These are phyloP conservation scores for Ceratobasidium sp. DNA, from an alignment of 1,284 basidiomycete species.

Conservation along the genomic window DNA sequence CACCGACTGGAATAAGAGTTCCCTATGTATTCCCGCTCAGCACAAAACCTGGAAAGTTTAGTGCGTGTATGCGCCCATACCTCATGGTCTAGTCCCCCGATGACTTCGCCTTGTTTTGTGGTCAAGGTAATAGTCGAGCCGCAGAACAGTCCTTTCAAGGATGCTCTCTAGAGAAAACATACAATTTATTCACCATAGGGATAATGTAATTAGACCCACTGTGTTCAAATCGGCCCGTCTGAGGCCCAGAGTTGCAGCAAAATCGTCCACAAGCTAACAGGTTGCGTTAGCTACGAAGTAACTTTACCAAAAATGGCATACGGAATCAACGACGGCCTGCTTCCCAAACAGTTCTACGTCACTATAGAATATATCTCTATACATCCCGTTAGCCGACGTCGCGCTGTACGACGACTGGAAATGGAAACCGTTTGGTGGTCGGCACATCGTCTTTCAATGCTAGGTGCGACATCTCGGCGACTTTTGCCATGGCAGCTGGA, in stretches of 20 bases:
- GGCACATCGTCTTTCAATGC: slow-evolving; percentile 62
- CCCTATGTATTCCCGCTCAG: slow-evolving; percentile 58
- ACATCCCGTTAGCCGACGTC: slow-evolving; percentile 1
- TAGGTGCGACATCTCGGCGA: slow-evolving; percentile 69
- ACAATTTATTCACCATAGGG: slow-evolving; percentile 36
- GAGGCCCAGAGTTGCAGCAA: slow-evolving; percentile 80
- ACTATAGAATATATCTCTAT: slow-evolving; percentile 86
- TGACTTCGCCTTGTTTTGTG: slow-evolving; percentile 60
- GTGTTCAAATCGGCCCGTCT: slow-evolving; percentile 79
- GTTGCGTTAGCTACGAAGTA: not conserved
- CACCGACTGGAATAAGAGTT: slow-evolving; percentile 74
- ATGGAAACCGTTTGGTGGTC: slow-evolving; percentile 69
- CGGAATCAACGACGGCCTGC: slow-evolving; percentile 77
- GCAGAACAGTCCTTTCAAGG: slow-evolving; percentile 83
- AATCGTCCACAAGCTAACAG: slow-evolving; percentile 80
- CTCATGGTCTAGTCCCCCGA: slow-evolving; percentile 63
- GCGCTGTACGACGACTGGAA: not conserved
- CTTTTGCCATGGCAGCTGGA: slow-evolving; percentile 67
- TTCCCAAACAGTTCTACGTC: slow-evolving; percentile 77
- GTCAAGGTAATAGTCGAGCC: slow-evolving; percentile 67
- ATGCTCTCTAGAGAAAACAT: slow-evolving; percentile 66
- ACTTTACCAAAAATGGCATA: slow-evolving; percentile 47
- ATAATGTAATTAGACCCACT: slow-evolving; percentile 54
- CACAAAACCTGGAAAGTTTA: not conserved
- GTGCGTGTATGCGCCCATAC: slow-evolving; percentile 49